phyloP scores from a whole-genome alignment of 768 basidiomycete species.

The Imleria badia region DNA sequence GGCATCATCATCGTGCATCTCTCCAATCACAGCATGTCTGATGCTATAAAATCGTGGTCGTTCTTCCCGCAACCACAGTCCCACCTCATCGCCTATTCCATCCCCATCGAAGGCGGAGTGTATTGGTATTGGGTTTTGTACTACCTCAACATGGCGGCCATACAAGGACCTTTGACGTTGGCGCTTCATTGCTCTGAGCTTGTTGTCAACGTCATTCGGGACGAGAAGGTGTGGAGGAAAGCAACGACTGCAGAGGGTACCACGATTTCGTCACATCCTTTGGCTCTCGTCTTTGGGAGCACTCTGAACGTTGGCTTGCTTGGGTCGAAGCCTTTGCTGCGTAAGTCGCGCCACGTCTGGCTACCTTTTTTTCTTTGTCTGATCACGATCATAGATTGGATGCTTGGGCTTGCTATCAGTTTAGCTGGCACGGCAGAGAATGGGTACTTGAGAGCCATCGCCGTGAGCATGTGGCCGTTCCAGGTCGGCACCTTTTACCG shows the following conservation, averaged over 20 bases:
- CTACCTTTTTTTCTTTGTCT: neutral
- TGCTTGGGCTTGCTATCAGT: slow-evolving; percentile 31
- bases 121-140: slow-evolving; percentile 26
- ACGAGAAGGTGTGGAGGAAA: slow-evolving; percentile 28
- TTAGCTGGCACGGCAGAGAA: slow-evolving; percentile 12
- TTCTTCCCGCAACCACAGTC: slow-evolving; percentile 26
- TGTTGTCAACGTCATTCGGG: slow-evolving; percentile 29
- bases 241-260: slow-evolving; percentile 18
- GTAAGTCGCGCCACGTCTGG: slow-evolving; percentile 16
- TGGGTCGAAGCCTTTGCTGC: slow-evolving; percentile 24
- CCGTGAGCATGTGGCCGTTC: slow-evolving; percentile 26
- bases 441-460: slow-evolving; percentile 12
- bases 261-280: slow-evolving; percentile 18
- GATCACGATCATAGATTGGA: slow-evolving; percentile 25
- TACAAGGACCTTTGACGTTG: slow-evolving; percentile 32
- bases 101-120: slow-evolving; percentile 18
- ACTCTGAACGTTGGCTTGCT: slow-evolving; percentile 17
- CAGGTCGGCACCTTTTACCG: slow-evolving; percentile 16
- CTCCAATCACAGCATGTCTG: slow-evolving; percentile 2
- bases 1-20: slow-evolving; percentile 14
- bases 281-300: slow-evolving; percentile 23
- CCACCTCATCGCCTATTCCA: slow-evolving; percentile 20
- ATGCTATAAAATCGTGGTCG: slow-evolving; percentile 19
- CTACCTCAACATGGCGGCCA: slow-evolving; percentile 24
- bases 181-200: slow-evolving; percentile 30